These are phyloP conservation scores for Phytopythium helicoides DNA, from an alignment of 352 stramenopile genomes.

Conservation along the genomic window DNA sequence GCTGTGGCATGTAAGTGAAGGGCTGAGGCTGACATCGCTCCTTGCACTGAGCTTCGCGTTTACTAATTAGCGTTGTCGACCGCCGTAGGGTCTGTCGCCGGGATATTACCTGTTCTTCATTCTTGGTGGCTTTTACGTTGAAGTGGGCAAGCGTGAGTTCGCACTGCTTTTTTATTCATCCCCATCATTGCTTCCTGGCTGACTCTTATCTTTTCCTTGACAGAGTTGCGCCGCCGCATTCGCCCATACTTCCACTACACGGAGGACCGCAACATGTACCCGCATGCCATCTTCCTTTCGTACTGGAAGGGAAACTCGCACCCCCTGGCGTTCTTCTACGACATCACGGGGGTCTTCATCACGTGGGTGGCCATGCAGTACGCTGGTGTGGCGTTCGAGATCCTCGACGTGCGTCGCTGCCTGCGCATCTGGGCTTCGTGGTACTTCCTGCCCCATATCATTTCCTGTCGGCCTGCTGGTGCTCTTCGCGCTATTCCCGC, in stretches of 20 bases:
- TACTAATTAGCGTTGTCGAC: background rate
- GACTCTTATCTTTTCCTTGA: background rate
- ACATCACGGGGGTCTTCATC: conserved; percentile 61
- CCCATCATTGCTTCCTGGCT: background rate
- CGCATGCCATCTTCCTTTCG: conserved; percentile 76
- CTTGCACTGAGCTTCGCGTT: too few relatives aligned
- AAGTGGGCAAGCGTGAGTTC: conserved; percentile 77
- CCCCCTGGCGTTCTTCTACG: conserved; percentile 78
- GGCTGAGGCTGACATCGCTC: too few relatives aligned
- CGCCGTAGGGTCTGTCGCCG: conserved; percentile 66
- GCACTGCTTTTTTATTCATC: background rate
- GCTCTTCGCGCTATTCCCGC: conserved; percentile 56
- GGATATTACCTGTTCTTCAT: conserved; percentile 90
- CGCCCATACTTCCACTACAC: conserved; percentile 85
- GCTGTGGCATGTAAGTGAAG: conserved; percentile 83
- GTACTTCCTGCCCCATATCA: conserved; percentile 77
- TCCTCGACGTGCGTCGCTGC: conserved; percentile 73
- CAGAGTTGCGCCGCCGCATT: conserved; percentile 71
- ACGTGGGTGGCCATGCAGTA: conserved; percentile 89
- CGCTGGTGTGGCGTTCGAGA: conserved; percentile 81
- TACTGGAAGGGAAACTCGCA: conserved; percentile 76
- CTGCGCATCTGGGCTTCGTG: conserved; percentile 75
- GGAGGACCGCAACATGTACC: conserved; percentile 73
- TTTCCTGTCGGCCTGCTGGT: conserved; percentile 61
- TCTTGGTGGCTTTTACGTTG: conserved; percentile 79